phyloP scores from a whole-genome alignment of 106 monocot species.

The Amphibolis antarctica region DNA sequence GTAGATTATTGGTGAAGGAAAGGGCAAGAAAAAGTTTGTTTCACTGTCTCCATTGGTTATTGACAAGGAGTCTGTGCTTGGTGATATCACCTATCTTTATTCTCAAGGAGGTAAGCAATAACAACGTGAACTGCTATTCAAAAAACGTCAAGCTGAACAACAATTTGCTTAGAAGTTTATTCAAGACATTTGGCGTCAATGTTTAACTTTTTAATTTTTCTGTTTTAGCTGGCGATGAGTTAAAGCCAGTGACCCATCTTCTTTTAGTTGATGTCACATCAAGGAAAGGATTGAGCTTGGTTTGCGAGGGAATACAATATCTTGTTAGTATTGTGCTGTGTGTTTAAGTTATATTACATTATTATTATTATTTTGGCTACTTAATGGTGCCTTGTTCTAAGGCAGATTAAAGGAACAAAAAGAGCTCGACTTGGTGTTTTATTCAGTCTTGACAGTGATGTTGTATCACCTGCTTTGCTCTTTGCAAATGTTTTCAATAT shows the following conservation, averaged over 20 bases:
- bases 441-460: conserved; percentile 21
- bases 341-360: background rate
- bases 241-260: conserved; percentile 94
- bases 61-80: conserved; percentile 44
- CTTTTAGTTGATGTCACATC: conserved; percentile 59
- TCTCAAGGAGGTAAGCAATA: conserved; percentile 59
- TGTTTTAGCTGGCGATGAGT: conserved; percentile 64
- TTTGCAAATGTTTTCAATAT: conserved; percentile 49
- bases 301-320: conserved; percentile 72
- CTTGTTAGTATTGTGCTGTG: conserved; percentile 31
- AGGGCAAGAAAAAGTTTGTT: conserved; percentile 46
- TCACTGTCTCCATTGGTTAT: conserved; percentile 46
- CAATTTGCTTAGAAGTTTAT: background rate
- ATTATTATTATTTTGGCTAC: background rate
- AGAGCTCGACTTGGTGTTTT: conserved; percentile 66
- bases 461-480: conserved; percentile 45
- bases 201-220: background rate
- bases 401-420: conserved; percentile 56
- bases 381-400: background rate
- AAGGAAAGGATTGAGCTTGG: conserved; percentile 53
- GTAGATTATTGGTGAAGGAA: conserved; percentile 61
- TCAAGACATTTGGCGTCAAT: background rate
- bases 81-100: conserved; percentile 68
- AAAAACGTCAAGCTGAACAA: too few species aligned
- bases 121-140: conserved; percentile 1